These are phyloP conservation scores for Naganishia cerealis DNA, from an alignment of 1,284 basidiomycete species.

Conservation along the genomic window DNA sequence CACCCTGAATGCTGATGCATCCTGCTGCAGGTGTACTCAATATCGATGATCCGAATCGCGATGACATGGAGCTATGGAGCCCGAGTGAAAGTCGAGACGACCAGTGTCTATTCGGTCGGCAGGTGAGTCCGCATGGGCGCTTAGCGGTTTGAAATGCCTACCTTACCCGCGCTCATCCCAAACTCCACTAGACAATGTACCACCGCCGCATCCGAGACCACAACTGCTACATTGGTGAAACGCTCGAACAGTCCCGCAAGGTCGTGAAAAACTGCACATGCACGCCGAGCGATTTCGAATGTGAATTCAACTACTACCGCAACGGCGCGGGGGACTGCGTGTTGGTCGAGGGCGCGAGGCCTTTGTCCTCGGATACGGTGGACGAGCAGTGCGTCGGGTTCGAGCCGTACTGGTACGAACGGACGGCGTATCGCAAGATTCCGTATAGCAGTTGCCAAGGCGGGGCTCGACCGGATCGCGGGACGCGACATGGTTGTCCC, in stretches of 20 bases:
- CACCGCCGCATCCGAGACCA: constrained; percentile 77
- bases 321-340: constrained; percentile 71
- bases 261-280: constrained; percentile 74
- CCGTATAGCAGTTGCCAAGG: constrained; percentile 79
- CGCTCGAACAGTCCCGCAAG: constrained; percentile 60
- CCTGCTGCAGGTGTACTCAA: constrained; percentile 64
- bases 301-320: constrained; percentile 85
- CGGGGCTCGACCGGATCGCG: constrained; percentile 75
- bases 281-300: constrained; percentile 77
- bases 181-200: constrained; percentile 68
- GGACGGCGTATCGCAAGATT: constrained; percentile 83
- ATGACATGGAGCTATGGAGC: constrained; percentile 94
- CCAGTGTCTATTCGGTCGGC: constrained; percentile 78
- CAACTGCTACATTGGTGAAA: constrained; percentile 77
- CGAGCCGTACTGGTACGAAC: constrained; percentile 82
- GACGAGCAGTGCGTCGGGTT: constrained; percentile 61
- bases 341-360: constrained; percentile 65
- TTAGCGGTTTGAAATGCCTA: constrained; percentile 3
- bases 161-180: not conserved
- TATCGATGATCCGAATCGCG: constrained; percentile 68
- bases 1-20: constrained; percentile 5
- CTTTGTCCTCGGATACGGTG: constrained; percentile 60
- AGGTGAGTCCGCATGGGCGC: constrained; percentile 57
- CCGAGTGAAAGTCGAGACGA: constrained; percentile 78
- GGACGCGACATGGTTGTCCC: constrained; percentile 71